Base-by-base conservation (phyloP, 192 early-diverging fungal species). In the Glomus cerebriforme region DNA sequence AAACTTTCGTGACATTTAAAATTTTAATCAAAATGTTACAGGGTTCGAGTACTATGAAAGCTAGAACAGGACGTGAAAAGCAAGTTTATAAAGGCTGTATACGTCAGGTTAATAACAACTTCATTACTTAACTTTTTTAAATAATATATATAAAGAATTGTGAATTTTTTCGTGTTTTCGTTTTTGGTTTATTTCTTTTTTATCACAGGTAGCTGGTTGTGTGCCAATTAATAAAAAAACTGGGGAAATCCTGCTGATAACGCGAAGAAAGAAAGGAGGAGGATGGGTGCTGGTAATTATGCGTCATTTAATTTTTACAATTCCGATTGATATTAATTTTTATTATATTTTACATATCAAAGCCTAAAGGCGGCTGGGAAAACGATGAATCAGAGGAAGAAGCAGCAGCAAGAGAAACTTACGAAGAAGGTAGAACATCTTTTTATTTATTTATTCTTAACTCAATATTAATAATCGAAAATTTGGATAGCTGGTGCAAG, bases 321-420 rank as follows among this genome's bases (percentile, higher is more conserved):
- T 43, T 69, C 22, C 22, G 9, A 39, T 59, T 67, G 15, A 10
- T 66, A 13, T 80, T 31, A 68, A 35, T 35, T 54, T n/a, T 19
- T 76, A 58, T 19, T 34, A 24, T 12, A 32, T 35, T n/a, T 19
- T 45, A 10, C 39, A 24, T 47, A 34, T 43, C 59, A 39, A 70
- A 86, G 86, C 89, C 90, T 17, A 89, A 91, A 74, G 90, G 90
- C 32, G 90, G 90, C 26, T 91, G 90, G 90, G 90, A 91, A 73
- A 85, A 85, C 68, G 86, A 90, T 60, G 90, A 91, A 78, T 86
- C 88, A 19, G 80, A 86, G 45, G 81, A 84, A 78, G 81, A 87
- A 59, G 88, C 88, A 29, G 90, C 90, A 54, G 72, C 77, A 17
- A 80, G 90, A 70, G 90, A 91, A 75, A 91, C 90, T 5, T 91